These are phyloP conservation scores for Bacterosira constricta DNA, from an alignment of 108 stramenopile genomes.

Conservation along the genomic window DNA sequence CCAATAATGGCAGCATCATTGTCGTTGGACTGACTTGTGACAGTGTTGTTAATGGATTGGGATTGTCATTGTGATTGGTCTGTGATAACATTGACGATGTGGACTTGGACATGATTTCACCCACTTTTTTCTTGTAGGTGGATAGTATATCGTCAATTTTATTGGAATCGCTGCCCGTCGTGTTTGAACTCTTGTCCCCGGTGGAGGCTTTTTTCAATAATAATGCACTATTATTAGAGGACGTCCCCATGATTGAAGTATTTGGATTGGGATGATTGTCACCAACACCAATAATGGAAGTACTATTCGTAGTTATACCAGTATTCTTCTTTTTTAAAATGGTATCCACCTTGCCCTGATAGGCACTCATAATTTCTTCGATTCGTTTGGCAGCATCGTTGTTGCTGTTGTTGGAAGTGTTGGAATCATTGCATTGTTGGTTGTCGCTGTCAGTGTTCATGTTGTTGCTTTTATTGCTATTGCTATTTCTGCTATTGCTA, in stretches of 20 bases:
- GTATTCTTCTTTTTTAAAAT: constrained; percentile 7
- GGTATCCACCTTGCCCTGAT: constrained; percentile 44
- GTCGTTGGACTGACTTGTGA: background rate
- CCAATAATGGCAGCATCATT: background rate
- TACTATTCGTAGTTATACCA: too few relatives aligned
- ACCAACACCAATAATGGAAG: too few relatives aligned
- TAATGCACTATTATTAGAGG: too few relatives aligned
- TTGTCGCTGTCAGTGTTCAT: background rate
- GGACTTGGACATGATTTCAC: constrained; percentile 41
- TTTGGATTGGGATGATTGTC: background rate
- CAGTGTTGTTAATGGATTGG: background rate
- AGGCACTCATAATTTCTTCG: constrained; percentile 45
- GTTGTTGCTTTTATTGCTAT: background rate
- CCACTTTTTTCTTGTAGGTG: constrained; percentile 47
- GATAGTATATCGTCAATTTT: constrained; percentile 38
- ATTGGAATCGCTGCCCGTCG: background rate
- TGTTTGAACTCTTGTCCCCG: too few relatives aligned
- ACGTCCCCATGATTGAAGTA: too few relatives aligned
- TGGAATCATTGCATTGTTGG: background rate
- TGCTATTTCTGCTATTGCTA: background rate
- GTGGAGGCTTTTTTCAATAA: background rate
- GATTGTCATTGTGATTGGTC: too few relatives aligned
- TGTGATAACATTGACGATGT: too few relatives aligned
- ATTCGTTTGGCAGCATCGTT: constrained; percentile 24
- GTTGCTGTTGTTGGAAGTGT: background rate